Conservation (phyloP, 768 basidiomycete species). For the Mrakia hoshinonis region DNA sequence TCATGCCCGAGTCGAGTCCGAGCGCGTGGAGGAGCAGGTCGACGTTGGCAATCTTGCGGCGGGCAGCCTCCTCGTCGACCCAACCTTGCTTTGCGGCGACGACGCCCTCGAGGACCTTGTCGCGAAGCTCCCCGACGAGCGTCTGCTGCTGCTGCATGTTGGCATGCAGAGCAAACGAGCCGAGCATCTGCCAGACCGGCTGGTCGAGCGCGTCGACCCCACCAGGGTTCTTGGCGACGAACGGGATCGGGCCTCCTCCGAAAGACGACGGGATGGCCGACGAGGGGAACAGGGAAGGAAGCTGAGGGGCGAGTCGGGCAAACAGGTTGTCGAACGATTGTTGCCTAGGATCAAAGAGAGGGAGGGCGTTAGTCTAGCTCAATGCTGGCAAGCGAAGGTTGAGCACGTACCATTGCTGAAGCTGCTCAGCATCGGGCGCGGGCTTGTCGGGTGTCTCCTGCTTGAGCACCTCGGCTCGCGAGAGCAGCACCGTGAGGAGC, state of each 20-base stretch:
- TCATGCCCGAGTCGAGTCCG: slow-evolving; percentile 8
- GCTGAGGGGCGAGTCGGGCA: slow-evolving; percentile 63
- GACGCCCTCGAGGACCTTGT: slow-evolving; percentile 89
- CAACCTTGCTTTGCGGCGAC: slow-evolving; percentile 48
- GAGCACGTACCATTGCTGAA: slow-evolving; percentile 58
- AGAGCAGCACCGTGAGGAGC: slow-evolving; percentile 79
- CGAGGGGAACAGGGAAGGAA: slow-evolving; percentile 81
- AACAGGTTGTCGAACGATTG: slow-evolving; percentile 80
- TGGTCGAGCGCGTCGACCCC: slow-evolving; percentile 53
- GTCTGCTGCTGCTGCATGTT: slow-evolving; percentile 77
- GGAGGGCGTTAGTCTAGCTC: background rate
- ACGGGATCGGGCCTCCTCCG: slow-evolving; percentile 38
- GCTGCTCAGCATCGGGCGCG: slow-evolving; percentile 55
- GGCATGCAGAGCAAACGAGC: slow-evolving; percentile 70
- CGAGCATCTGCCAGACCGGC: slow-evolving; percentile 91
- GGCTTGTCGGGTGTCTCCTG: slow-evolving; percentile 58
- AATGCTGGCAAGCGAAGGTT: background rate
- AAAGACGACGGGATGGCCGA: slow-evolving; percentile 48
- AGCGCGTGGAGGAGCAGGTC: slow-evolving; percentile 54
- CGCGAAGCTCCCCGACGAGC: slow-evolving; percentile 73
- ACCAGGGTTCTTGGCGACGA: slow-evolving; percentile 36
- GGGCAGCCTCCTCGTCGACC: slow-evolving; percentile 62
- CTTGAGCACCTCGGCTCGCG: slow-evolving; percentile 85
- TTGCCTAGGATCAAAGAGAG: slow-evolving; percentile 51
- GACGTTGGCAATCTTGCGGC: slow-evolving; percentile 79